Conservation (phyloP, 805 yeast species). For the Hanseniaspora osmophila region DNA sequence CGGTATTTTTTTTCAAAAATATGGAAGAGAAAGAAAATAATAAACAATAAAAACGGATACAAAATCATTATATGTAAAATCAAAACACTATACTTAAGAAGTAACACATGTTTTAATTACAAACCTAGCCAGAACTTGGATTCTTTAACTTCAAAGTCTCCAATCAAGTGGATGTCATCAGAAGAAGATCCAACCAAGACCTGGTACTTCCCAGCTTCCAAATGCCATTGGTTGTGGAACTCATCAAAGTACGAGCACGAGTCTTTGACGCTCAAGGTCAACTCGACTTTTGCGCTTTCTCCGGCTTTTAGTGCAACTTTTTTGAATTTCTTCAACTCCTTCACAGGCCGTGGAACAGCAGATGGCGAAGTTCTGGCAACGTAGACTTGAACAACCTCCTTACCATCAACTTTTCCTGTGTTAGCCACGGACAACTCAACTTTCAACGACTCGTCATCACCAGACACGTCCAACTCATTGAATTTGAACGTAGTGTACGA, state of each 20-base stretch:
- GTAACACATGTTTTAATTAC: too few species aligned
- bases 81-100: too few species aligned
- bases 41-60: too few species aligned
- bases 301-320: constrained; percentile 36
- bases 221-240: constrained; percentile 34
- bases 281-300: constrained; percentile 24
- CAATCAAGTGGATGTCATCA: constrained; percentile 16
- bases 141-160: constrained; percentile 12
- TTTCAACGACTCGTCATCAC: constrained; percentile 9
- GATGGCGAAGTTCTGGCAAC: constrained; percentile 23
- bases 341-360: constrained; percentile 34
- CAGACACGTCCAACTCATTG: constrained; percentile 22
- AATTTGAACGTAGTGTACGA: constrained; percentile 42
- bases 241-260: constrained; percentile 42
- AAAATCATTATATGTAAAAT: too few species aligned
- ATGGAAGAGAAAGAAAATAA: too few species aligned
- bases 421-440: constrained; percentile 32
- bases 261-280: constrained; percentile 32
- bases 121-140: constrained; percentile 15
- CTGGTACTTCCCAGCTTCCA: constrained; percentile 36
- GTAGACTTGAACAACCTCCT: constrained; percentile 45
- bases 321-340: constrained; percentile 47
- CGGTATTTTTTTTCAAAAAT: too few species aligned
- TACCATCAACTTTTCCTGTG: constrained; percentile 34
- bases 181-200: constrained; percentile 32